Conservation (phyloP, 352 stramenopile species). For the Phytophthora nicotianae region DNA sequence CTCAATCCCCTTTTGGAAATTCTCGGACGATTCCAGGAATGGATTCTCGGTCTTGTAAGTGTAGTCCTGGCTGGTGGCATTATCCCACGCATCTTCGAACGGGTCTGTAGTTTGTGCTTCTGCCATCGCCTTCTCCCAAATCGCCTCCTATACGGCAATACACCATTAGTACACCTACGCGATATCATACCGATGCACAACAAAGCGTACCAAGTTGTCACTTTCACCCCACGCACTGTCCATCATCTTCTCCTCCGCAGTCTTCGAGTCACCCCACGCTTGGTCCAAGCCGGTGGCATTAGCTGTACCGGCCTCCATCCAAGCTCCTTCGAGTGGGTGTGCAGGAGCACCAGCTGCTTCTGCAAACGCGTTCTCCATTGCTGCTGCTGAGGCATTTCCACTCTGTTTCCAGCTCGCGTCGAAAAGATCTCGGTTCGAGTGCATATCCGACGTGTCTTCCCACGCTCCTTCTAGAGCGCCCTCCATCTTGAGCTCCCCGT, state of each 20-base stretch:
- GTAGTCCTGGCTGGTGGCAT: constrained; percentile 59
- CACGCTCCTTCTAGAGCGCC: constrained; percentile 71
- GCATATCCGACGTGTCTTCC: constrained; percentile 51
- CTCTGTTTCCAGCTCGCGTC: constrained; percentile 59
- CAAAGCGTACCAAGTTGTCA: constrained; percentile 60
- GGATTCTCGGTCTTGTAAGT: constrained; percentile 81
- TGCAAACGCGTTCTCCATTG: constrained; percentile 66
- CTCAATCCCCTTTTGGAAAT: constrained; percentile 73
- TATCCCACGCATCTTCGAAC: constrained; percentile 82
- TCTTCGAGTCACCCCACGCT: constrained; percentile 55
- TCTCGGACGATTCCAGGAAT: constrained; percentile 64
- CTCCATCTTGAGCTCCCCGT: constrained; percentile 45
- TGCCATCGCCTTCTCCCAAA: constrained; percentile 83
- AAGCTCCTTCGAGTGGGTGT: constrained; percentile 45
- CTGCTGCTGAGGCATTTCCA: constrained; percentile 27
- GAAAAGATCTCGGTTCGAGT: constrained; percentile 66
- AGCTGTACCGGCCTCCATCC: constrained; percentile 37
- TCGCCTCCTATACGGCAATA: constrained; percentile 48
- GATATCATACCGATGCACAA: constrained; percentile 1
- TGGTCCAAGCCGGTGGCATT: constrained; percentile 43
- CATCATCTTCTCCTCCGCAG: constrained; percentile 59
- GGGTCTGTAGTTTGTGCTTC: constrained; percentile 71
- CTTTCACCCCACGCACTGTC: constrained; percentile 62
- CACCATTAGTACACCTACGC: constrained; percentile 3
- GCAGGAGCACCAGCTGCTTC: constrained; percentile 30